Evolutionary conservation across 768 basidiomycete species (phyloP).

Genomic region (Termitomyces sp.): DNA sequence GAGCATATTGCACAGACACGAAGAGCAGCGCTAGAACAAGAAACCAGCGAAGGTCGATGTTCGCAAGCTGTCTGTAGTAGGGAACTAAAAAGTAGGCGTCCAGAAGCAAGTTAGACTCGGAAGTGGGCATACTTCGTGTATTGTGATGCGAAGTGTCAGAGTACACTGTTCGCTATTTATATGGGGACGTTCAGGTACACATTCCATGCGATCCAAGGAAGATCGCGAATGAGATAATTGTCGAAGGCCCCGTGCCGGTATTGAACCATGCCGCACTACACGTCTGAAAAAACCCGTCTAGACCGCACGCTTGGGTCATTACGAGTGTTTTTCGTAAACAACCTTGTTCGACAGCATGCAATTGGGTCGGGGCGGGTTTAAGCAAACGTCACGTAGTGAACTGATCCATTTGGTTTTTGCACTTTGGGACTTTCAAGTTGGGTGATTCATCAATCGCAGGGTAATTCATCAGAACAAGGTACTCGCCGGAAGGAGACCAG

Average conservation of each 20-base stretch:
- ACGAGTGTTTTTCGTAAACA: background rate
- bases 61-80: background rate
- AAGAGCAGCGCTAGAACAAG: background rate
- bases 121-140: conserved; percentile 4
- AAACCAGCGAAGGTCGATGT: conserved; percentile 5
- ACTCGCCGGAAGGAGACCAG: background rate
- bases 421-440: no score
- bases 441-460: background rate
- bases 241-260: background rate
- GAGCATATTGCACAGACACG: conserved; percentile 8
- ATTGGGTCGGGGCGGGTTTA: background rate
- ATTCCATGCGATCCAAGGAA: conserved; percentile 5
- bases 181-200: background rate
- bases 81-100: conserved; percentile 3
- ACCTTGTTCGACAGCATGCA: background rate
- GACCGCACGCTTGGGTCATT: background rate
- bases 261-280: background rate
- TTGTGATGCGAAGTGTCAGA: background rate
- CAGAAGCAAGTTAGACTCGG: background rate
- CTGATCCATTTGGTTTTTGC: background rate
- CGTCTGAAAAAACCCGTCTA: background rate
- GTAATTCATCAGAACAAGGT: background rate
- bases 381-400: background rate
- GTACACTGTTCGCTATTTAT: background rate
- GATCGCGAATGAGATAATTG: background rate